Base-by-base conservation (phyloP, 2,329 filamentous ascomycete species). In the Aspergillus felis region DNA sequence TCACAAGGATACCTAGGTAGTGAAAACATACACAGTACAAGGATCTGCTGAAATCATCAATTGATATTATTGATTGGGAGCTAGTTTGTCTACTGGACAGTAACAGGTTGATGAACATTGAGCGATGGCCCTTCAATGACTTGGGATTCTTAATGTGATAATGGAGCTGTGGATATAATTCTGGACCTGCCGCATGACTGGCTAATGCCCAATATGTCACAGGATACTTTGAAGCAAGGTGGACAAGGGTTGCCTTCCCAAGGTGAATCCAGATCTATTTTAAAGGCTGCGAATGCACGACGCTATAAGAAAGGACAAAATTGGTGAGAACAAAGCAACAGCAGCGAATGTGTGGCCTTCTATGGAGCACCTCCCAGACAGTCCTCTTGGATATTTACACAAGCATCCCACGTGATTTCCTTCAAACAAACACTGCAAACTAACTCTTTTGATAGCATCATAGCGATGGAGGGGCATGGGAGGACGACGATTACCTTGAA, bases 361-460 rank as follows among this genome's bases (percentile, higher is more conserved):
- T n/a, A 38, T 3, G 6, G 17, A 38, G 32, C 32, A 38, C 17
- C 32, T 32, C 14, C 32, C 12, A 17, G 17, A 35, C 32, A 35
- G 32, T 14, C 32, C 14, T 17, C 12, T 4, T 35, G 2, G 4
- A 38, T 75, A 59, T 75, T 79, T 57, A 79, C 76, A 32, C 24
- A 54, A 12, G 17, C 17, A 32, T 44, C 38, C 56, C 57, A 63
- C 57, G 57, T 58, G 57, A 10, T 24, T 3, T 46, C 59, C 53
- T 38, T 28, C 5, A 49, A 58, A 47, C 64, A 67, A 67, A 67
- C 65, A 64, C 9, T 64, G 64, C 65, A 67, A 67, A 67, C 51
- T 22, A 25, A 4, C 38, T 53, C 44, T 29, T 51, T 58, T 51
- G 53, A 59, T 59, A 62, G 58, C 61, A 59, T 61, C 58, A 62